Evolutionary conservation across 768 basidiomycete species (phyloP), one percentile per base, ranked within the genome.

Genomic region (Russula griseocarnosa): DNA sequence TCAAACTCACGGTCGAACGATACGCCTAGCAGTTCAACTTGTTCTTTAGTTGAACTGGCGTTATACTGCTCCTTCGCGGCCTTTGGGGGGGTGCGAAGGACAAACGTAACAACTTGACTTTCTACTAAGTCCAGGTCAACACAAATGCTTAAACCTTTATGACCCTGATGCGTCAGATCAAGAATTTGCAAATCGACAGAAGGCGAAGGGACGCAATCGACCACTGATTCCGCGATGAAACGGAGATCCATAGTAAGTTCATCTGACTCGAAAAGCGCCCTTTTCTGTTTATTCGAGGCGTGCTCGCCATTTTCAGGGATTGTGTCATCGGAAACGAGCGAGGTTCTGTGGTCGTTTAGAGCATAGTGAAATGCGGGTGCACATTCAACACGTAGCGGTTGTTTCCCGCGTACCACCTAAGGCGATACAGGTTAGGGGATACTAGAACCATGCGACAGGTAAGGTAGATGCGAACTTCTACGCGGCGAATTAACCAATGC

Each of bases 321-420:
- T 53, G 82, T 77, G 70, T 79, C 68, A 70, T 87, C 84, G 20
- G 76, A 70, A 59, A 85, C 67, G 67, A 85, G 78, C 32, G 79
- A 73, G 1, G 89, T 88, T 9, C 79, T 82, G 74, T 98, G 96
- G 3, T 78, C 55, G 54, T 86, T 82, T 14, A 89, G 82, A 0
- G 93, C 94, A 70, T 99, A 99, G 74, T 97, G 88, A 84, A 99
- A 99, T 0, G 94, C 96, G 0, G 96, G 96, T 0, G 92, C 93
- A 70, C 92, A 94, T 76, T 98, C 92, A 74, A 98, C 81, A 62
- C 84, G 80, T 58, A 96, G 79, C 0, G 91, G 86, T 36, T 97
- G 78, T 8, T 72, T 81, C 0, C 96, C 96, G 20, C 96, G 88
- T 67, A 98, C 84, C 63, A 92, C 88, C 79, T 89, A 73, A 6